Evolutionary conservation across 2,329 filamentous ascomycete genomes (phyloP), one percentile per base, ranked within the genome.

Genomic region (Apiospora arundinis): DNA sequence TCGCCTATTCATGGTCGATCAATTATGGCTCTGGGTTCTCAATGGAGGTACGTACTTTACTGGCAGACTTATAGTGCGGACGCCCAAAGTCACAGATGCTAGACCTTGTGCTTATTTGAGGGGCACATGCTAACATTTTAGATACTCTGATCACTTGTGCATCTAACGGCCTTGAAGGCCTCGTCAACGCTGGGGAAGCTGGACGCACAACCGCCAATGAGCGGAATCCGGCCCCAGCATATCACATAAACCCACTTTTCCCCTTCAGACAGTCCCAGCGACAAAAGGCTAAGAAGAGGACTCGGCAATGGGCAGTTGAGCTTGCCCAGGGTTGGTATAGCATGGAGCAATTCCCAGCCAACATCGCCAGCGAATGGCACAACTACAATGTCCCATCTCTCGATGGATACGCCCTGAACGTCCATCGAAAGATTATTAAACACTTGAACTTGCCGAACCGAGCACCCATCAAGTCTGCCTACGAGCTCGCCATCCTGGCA

Each of bases 1-100:
- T 4, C 56, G 56, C 12, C 37, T 70, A 7, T 70, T 70, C 23
- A 70, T 70, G 68, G 68, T 70, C 2, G 68, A 70, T 37, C 68
- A 70, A 21, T 37, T 70, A 3, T 70, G 68, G 68, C 40, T 70
- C 2, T 70, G 68, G 68, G 18, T 70, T 11, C 65, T 70, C 2
- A 70, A 70, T 28, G 37, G 49, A n/a, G 68, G 68, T 37, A 25
- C 25, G 14, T 65, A 21, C 7, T 2, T 21, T 37, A 21, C 32
- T 32, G 32, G 32, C 3, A 3, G 32, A 32, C 32, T 32, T n/a
- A n/a, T n/a, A n/a, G n/a, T n/a, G n/a, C n/a, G n/a, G 32, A 32
- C 3, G 32, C 6, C 32, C 32, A 32, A 32, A 32, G 32, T n/a
- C n/a, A n/a, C n/a, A n/a, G n/a, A n/a, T n/a, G n/a, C n/a, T n/a